These are phyloP conservation scores for Colletotrichum echinochloae DNA, from an alignment of 2,329 filamentous ascomycete genomes.

Conservation along the genomic window DNA sequence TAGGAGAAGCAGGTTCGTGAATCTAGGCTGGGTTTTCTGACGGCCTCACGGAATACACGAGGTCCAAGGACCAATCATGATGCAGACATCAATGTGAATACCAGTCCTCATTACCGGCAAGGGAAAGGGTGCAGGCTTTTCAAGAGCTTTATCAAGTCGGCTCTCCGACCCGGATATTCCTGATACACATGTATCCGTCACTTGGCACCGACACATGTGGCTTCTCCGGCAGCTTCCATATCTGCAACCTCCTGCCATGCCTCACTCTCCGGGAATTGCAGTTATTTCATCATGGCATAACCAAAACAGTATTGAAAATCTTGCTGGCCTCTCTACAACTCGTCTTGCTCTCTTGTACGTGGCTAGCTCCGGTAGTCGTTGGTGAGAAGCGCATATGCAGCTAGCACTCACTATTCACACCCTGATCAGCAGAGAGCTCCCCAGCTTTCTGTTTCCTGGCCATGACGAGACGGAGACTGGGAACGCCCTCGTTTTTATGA, in stretches of 20 bases:
- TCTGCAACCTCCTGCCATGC: not conserved
- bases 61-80: not conserved
- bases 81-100: not conserved
- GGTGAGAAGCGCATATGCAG: conserved; percentile 8
- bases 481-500: not conserved
- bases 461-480: not conserved
- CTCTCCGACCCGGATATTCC: not conserved
- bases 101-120: conserved; percentile 3
- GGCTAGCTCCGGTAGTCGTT: conserved; percentile 11
- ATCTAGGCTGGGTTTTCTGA: not conserved
- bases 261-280: not conserved
- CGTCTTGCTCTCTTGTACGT: not conserved
- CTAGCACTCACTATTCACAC: conserved; percentile 42
- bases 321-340: not conserved
- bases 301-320: not conserved
- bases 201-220: not conserved
- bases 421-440: conserved; percentile 40
- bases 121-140: not conserved
- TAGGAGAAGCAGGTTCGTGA: not conserved
- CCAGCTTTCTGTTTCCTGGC: conserved; percentile 42
- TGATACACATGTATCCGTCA: not conserved
- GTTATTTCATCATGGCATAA: conserved; percentile 5
- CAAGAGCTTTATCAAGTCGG: not conserved
- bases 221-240: not conserved
- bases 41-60: not conserved